Evolutionary conservation across 2,329 filamentous ascomycete genomes (phyloP).

Genomic region (Pseudogymnoascus sp.): DNA sequence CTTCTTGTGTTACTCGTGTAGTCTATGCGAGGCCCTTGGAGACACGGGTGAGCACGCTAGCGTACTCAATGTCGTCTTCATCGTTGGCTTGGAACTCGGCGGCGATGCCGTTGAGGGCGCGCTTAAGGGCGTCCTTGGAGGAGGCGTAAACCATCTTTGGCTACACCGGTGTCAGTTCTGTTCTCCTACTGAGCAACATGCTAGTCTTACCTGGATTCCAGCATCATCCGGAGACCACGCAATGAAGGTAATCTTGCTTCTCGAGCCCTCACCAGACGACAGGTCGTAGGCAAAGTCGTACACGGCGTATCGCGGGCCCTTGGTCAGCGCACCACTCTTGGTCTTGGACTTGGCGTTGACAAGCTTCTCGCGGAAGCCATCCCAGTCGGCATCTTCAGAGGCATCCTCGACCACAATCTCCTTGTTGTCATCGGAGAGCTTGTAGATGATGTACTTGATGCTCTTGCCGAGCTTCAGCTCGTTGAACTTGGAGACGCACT

Average conservation of each 20-base stretch:
- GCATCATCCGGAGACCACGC: slow-evolving; percentile 79
- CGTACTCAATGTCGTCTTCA: slow-evolving; percentile 71
- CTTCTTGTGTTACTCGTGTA: background rate
- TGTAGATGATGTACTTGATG: slow-evolving; percentile 83
- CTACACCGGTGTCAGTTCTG: slow-evolving; percentile 36
- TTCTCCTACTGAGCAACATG: slow-evolving; percentile 9
- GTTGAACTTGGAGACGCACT: slow-evolving; percentile 67
- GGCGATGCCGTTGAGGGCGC: slow-evolving; percentile 66
- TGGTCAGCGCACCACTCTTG: slow-evolving; percentile 54
- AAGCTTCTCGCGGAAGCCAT: slow-evolving; percentile 69
- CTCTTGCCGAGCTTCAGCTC: slow-evolving; percentile 76
- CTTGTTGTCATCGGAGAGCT: slow-evolving; percentile 76
- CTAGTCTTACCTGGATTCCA: slow-evolving; percentile 59
- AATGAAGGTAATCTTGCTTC: slow-evolving; percentile 76
- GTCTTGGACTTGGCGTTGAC: slow-evolving; percentile 65
- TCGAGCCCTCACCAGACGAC: slow-evolving; percentile 63
- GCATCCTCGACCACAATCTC: slow-evolving; percentile 74
- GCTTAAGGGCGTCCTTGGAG: slow-evolving; percentile 81
- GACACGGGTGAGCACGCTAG: slow-evolving; percentile 59
- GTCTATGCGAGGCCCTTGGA: slow-evolving; percentile 52
- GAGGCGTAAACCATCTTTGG: slow-evolving; percentile 87
- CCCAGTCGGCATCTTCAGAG: slow-evolving; percentile 60
- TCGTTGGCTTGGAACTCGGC: slow-evolving; percentile 80
- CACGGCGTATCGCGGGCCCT: slow-evolving; percentile 74
- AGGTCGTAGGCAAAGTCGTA: slow-evolving; percentile 78